Evolutionary conservation across 106 monocot species (phyloP).

Genomic region (Gastrodia elata): DNA sequence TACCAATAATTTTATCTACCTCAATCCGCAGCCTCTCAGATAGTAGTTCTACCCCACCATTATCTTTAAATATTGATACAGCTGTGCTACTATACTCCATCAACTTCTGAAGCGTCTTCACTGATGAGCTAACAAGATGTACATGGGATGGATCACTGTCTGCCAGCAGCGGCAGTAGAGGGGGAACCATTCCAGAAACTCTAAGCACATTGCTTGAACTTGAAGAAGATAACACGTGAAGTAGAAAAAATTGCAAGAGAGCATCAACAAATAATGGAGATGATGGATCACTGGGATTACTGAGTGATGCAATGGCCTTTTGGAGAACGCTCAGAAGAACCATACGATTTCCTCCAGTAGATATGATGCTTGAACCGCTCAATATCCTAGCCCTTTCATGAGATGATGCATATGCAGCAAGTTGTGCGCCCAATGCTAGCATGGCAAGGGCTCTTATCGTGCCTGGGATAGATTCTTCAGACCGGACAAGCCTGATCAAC

Average conservation of each 20-base stretch:
- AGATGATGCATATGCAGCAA: conserved; percentile 95
- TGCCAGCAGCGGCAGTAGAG: conserved; percentile 71
- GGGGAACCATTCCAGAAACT: conserved; percentile 80
- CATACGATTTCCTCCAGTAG: conserved; percentile 96
- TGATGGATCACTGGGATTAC: conserved; percentile 71
- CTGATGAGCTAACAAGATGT: conserved; percentile 79
- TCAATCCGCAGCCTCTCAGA: conserved; percentile 74
- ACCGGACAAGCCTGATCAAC: conserved; percentile 78
- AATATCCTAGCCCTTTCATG: conserved; percentile 85
- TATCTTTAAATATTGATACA: conserved; percentile 89
- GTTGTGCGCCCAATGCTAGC: conserved; percentile 85
- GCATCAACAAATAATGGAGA: conserved; percentile 87
- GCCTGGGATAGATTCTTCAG: conserved; percentile 81
- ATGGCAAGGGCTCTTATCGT: conserved; percentile 79
- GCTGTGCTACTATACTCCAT: conserved; percentile 94
- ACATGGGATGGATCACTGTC: conserved; percentile 64
- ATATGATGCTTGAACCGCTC: conserved; percentile 89
- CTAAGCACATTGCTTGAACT: conserved; percentile 83
- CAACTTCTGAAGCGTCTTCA: conserved; percentile 89
- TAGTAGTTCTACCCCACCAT: conserved; percentile 83
- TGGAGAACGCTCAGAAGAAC: conserved; percentile 80
- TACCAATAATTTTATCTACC: conserved; percentile 60
- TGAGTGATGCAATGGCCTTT: conserved; percentile 74
- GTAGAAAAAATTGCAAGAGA: conserved; percentile 83
- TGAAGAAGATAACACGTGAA: conserved; percentile 94